Evolutionary conservation across 768 basidiomycete genomes (phyloP).

Genomic region (Lactarius deliciosus): DNA sequence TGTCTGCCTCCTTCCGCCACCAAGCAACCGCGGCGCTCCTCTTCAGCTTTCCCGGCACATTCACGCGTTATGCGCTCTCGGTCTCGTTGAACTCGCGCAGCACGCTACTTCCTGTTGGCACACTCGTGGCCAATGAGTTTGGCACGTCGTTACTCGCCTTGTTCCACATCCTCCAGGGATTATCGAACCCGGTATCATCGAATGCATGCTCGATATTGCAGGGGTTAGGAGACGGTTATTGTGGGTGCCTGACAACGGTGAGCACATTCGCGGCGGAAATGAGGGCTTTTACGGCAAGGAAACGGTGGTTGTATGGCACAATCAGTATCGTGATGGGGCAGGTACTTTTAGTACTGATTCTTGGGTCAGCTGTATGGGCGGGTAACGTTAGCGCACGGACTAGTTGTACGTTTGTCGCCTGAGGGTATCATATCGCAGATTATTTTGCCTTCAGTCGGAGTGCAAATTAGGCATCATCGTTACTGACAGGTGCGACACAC

Average conservation of each 20-base stretch:
- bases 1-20: conserved; percentile 67
- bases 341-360: conserved; percentile 63
- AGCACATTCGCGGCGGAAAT: conserved; percentile 90
- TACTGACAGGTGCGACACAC: conserved; percentile 1
- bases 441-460: conserved; percentile 19
- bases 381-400: conserved; percentile 46
- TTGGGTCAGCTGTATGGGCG: conserved; percentile 65
- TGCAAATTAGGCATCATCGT: conserved; percentile 16
- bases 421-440: not conserved
- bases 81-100: conserved; percentile 64
- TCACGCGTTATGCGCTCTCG: conserved; percentile 80
- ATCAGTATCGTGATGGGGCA: conserved; percentile 51
- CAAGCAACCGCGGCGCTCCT: conserved; percentile 84
- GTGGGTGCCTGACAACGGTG: conserved; percentile 92
- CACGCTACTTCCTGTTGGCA: conserved; percentile 71
- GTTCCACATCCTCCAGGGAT: conserved; percentile 69
- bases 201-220: conserved; percentile 71
- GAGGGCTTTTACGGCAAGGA: conserved; percentile 51
- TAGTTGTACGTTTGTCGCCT: conserved; percentile 48
- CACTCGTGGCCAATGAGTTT: conserved; percentile 68
- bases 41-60: conserved; percentile 85
- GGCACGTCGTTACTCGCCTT: conserved; percentile 83
- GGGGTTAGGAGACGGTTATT: conserved; percentile 88
- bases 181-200: conserved; percentile 43
- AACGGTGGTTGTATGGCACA: conserved; percentile 61